Conservation (phyloP, 345 rosid species). For the Arabidopsis thaliana region TAIR10.1 NC_003074.8:5193501-5194000, state of each 20-base stretch:
- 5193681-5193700: not conserved
- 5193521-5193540: conserved; percentile 14
- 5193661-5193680: conserved; percentile 31
- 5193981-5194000: conserved; percentile 94
- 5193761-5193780: conserved; percentile 32
- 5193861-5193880: conserved; percentile 89
- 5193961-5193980: conserved; percentile 79
- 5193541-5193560: conserved; percentile 19
- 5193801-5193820: conserved; percentile 96
- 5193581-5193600: not conserved
- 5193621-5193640: conserved; percentile 18
- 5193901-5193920: conserved; percentile 79
- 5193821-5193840: conserved; percentile 86
- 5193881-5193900: conserved; percentile 96
- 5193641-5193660: conserved; percentile 24
- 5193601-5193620: conserved; percentile 30
- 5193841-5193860: conserved; percentile 74
- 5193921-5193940: conserved; percentile 77
- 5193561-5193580: conserved; percentile 13
- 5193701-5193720: not conserved
- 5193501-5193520: conserved; percentile 50
- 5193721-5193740: not conserved
- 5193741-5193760: not conserved
- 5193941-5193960: conserved; percentile 92
- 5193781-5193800: conserved; percentile 87